A percentile compares a stretch with the other conserved stretches of the same genome.
These are phyloP conservation scores for Gamarada debralockiae DNA, from an alignment of 495 filamentous ascomycete species.

Conservation along the genomic window DNA sequence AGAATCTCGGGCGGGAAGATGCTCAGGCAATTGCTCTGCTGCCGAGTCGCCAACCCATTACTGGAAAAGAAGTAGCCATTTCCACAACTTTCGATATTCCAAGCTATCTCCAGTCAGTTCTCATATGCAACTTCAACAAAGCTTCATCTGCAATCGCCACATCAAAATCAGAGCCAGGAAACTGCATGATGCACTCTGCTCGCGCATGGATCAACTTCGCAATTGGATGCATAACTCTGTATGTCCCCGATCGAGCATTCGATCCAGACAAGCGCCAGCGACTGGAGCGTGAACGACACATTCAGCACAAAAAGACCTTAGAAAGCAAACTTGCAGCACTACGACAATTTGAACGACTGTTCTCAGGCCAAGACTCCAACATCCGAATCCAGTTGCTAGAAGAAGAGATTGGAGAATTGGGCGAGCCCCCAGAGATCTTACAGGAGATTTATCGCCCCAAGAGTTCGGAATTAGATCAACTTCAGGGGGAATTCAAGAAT, in stretches of 20 bases:
- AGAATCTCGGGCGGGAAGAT: background rate
- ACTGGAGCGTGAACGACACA: conserved; percentile 64
- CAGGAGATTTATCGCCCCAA: conserved; percentile 64
- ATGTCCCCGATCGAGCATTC: conserved; percentile 78
- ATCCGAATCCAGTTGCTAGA: conserved; percentile 56
- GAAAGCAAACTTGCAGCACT: conserved; percentile 56
- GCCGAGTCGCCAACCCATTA: background rate
- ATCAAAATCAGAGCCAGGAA: conserved; percentile 22
- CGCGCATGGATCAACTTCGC: conserved; percentile 65
- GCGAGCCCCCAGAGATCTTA: conserved; percentile 50
- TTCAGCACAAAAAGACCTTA: conserved; percentile 50
- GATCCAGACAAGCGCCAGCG: conserved; percentile 80
- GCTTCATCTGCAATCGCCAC: conserved; percentile 26
- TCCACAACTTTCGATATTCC: background rate
- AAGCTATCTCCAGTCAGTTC: background rate
- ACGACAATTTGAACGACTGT: conserved; percentile 57
- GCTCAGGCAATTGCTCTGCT: background rate
- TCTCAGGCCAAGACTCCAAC: conserved; percentile 64
- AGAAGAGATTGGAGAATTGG: conserved; percentile 56
- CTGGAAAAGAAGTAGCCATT: background rate
- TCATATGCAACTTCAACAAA: background rate
- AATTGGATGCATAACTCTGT: conserved; percentile 65
- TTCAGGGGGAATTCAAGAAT: conserved; percentile 81
- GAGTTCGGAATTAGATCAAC: conserved; percentile 57
- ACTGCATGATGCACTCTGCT: conserved; percentile 27